Evolutionary conservation across 2,329 filamentous ascomycete species (phyloP).

Genomic region (Samsoniella hepiali): DNA sequence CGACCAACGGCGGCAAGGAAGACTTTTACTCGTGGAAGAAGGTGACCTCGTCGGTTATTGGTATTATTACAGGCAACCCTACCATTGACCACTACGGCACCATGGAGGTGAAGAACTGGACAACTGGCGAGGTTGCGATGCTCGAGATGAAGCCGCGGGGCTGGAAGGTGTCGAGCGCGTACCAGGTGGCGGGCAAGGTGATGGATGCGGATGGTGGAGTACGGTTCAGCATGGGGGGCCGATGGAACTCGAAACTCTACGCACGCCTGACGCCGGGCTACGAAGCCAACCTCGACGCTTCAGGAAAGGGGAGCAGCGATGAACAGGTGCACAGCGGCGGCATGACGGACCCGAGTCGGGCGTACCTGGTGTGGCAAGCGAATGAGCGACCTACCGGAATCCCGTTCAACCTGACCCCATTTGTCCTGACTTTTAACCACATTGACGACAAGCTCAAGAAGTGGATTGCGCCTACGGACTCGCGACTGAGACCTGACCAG

Average conservation of each 20-base stretch:
- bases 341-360: constrained; percentile 65
- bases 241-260: constrained; percentile 97
- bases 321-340: constrained; percentile 44
- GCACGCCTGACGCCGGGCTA: constrained; percentile 89
- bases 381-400: constrained; percentile 77
- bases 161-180: constrained; percentile 92
- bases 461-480: constrained; percentile 87
- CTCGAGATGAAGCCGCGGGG: constrained; percentile 93
- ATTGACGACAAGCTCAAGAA: constrained; percentile 76
- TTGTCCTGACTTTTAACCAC: constrained; percentile 91
- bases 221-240: constrained; percentile 83
- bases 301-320: constrained; percentile 39
- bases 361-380: constrained; percentile 90
- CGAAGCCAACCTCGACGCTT: constrained; percentile 67
- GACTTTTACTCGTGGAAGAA: constrained; percentile 99
- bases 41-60: constrained; percentile 94
- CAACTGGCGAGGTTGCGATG: constrained; percentile 83
- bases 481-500: constrained; percentile 88
- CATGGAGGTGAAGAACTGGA: constrained; percentile 98
- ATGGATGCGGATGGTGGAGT: constrained; percentile 75
- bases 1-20: constrained; percentile 68
- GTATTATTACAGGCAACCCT: constrained; percentile 95
- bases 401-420: constrained; percentile 95
- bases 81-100: constrained; percentile 96
- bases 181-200: constrained; percentile 83